These are phyloP conservation scores for Phytophthora pisi DNA, from an alignment of 352 stramenopile species.

Conservation along the genomic window DNA sequence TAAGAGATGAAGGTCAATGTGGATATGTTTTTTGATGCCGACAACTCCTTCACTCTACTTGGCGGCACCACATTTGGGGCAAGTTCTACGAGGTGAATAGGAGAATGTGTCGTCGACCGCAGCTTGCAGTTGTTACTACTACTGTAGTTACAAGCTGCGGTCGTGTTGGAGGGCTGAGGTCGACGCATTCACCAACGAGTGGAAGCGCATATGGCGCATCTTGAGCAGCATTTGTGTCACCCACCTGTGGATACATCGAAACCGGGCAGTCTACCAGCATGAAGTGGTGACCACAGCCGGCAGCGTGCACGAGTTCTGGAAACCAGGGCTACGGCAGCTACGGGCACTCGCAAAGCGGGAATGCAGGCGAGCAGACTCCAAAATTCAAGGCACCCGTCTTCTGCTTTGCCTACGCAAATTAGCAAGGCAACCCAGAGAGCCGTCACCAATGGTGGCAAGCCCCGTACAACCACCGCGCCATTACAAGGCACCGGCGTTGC, in stretches of 20 bases:
- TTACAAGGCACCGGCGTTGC: neutral
- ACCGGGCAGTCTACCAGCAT: neutral
- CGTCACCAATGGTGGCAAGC: neutral
- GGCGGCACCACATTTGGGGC: too few relatives aligned
- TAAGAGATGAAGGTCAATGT: too few relatives aligned
- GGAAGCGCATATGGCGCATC: neutral
- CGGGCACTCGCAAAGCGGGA: neutral
- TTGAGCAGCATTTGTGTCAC: neutral
- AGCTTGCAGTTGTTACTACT: too few relatives aligned
- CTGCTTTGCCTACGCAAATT: neutral
- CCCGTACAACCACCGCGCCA: neutral
- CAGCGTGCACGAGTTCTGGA: neutral
- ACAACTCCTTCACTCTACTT: too few relatives aligned
- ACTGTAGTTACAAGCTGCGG: too few relatives aligned
- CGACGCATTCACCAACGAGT: neutral
- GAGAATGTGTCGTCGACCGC: too few relatives aligned
- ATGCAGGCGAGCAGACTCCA: neutral
- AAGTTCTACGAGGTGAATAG: too few relatives aligned
- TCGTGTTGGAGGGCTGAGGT: too few relatives aligned
- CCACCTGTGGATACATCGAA: neutral
- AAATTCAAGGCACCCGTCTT: neutral
- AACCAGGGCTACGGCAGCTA: neutral
- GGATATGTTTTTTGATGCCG: too few relatives aligned
- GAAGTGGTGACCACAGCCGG: neutral
- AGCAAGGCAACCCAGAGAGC: neutral